Conservation (phyloP, 495 filamentous ascomycete species). For the Penicillium coffeae region DNA sequence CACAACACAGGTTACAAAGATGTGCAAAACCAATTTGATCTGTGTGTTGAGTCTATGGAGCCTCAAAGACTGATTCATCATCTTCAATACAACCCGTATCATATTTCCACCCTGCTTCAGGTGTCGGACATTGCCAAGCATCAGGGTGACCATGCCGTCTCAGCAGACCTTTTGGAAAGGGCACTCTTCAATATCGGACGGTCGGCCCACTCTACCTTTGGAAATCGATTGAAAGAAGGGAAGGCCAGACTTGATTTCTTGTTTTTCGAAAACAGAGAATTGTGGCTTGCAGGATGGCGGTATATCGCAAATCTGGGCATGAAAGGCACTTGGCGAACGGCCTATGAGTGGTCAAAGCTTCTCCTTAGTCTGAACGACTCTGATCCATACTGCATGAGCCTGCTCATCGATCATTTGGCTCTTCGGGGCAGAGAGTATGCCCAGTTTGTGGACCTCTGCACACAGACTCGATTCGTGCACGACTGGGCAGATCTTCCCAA, state of each 20-base stretch:
- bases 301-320: constrained; percentile 78
- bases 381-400: constrained; percentile 78
- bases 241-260: constrained; percentile 74
- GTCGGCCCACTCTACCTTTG: constrained; percentile 75
- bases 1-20: constrained; percentile 74
- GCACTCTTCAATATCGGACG: constrained; percentile 92
- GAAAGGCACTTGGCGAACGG: constrained; percentile 91
- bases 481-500: constrained; percentile 54
- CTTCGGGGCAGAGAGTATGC: constrained; percentile 73
- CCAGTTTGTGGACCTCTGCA: constrained; percentile 68
- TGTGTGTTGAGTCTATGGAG: constrained; percentile 76
- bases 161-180: constrained; percentile 84
- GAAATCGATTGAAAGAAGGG: constrained; percentile 68
- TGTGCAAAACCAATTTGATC: constrained; percentile 71
- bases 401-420: constrained; percentile 78
- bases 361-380: constrained; percentile 69
- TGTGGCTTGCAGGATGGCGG: constrained; percentile 85
- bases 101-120: constrained; percentile 88
- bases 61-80: constrained; percentile 64
- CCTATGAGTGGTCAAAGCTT: constrained; percentile 88
- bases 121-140: constrained; percentile 89
- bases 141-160: constrained; percentile 76
- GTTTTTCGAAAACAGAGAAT: constrained; percentile 80
- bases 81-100: constrained; percentile 75
- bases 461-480: constrained; percentile 51